Evolutionary conservation across 2,329 filamentous ascomycete genomes (phyloP), one percentile per base, ranked within the genome.

Genomic region (Monosporascus sp.): DNA sequence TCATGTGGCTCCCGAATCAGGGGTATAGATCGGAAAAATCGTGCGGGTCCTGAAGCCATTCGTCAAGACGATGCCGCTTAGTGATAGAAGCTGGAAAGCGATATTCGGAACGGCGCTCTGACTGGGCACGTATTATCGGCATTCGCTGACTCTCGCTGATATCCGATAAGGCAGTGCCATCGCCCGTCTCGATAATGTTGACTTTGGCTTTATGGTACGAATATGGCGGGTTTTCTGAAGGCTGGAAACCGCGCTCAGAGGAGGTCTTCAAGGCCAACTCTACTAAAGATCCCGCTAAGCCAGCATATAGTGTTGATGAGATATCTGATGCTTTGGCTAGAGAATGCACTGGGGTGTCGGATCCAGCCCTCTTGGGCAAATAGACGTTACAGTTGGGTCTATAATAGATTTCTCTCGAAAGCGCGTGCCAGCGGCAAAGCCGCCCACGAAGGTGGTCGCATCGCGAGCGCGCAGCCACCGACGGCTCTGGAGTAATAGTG

Each of bases 321-420:
- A 72, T 48, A 51, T 79, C 76, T 0, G 75, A 76, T 0, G 74
- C 65, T 48, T 77, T 76, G 9, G 75, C 72, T 1, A 82, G 68
- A 8, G 75, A 75, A 65, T 78, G 78, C 22, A 81, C 65, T 8
- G 70, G 64, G 51, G 57, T 63, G 52, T 38, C 59, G 40, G 54
- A 54, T 51, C 49, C 55, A 37, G 31, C 48, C 22, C 49, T 51
- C 14, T 54, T 45, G 2, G 69, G 69, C n/a, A 81, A 65, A 63
- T 76, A 76, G 26, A 79, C 63, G 7, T 72, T 76, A 47, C 71
- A 72, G 58, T 81, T 80, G 1, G 79, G 78, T 0, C 78, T 72
- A 66, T 76, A 78, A 58, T 70, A 73, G 40, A 75, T 65, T 37
- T 66, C 59, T 3, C 66, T 65, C 1, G 77, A 77, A 5, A 74